A percentile compares a stretch with the other conserved stretches of the same genome.
Conservation (phyloP, 495 filamentous ascomycete species). For the Penicillium ochrochloron region DNA sequence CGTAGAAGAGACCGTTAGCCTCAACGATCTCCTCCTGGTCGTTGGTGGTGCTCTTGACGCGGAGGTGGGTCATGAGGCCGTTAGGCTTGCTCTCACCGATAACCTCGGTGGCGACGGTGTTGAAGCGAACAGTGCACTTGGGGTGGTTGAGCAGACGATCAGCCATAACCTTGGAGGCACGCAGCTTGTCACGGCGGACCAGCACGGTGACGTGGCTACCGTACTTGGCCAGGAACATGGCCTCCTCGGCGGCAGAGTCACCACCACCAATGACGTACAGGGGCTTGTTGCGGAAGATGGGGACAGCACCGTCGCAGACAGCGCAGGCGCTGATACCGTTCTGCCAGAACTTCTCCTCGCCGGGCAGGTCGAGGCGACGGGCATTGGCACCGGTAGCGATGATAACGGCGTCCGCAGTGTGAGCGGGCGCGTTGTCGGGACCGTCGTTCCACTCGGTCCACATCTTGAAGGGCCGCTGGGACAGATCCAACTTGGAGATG, state of each 20-base stretch:
- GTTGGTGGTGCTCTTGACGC: slow-evolving; percentile 76
- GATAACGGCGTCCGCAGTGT: slow-evolving; percentile 89
- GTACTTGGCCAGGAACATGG: slow-evolving; percentile 97
- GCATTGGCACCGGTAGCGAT: slow-evolving; percentile 96
- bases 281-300: slow-evolving; percentile 95
- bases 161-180: slow-evolving; percentile 91
- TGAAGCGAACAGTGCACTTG: slow-evolving; percentile 88
- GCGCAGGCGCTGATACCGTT: slow-evolving; percentile 95
- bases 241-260: slow-evolving; percentile 97
- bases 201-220: slow-evolving; percentile 92
- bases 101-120: slow-evolving; percentile 78
- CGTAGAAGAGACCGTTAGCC: slow-evolving; percentile 96
- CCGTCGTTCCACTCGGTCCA: slow-evolving; percentile 84
- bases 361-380: slow-evolving; percentile 76
- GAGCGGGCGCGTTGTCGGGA: slow-evolving; percentile 60
- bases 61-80: slow-evolving; percentile 83
- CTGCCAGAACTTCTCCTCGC: slow-evolving; percentile 95
- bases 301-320: slow-evolving; percentile 96
- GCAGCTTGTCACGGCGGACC: slow-evolving; percentile 81
- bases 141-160: slow-evolving; percentile 78
- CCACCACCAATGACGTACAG: slow-evolving; percentile 96
- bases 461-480: slow-evolving; percentile 85
- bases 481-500: slow-evolving; percentile 85
- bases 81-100: slow-evolving; percentile 74
- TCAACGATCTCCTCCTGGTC: slow-evolving; percentile 80